Evolutionary conservation across 257 asterid species (phyloP).

Genomic region (Sherardia arvensis): DNA sequence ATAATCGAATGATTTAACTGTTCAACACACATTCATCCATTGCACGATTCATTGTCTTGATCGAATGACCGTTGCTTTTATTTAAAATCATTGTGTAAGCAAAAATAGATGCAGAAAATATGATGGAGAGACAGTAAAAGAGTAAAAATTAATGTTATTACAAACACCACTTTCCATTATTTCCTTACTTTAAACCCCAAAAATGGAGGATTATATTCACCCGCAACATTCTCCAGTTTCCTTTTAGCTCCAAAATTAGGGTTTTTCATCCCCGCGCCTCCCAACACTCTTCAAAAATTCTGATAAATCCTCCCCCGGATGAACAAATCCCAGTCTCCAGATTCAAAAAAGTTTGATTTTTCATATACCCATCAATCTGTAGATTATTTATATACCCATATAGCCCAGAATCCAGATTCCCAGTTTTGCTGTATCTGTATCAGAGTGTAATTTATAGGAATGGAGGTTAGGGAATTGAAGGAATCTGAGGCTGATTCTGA

Average conservation of each 20-base stretch:
- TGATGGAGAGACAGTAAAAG: background rate
- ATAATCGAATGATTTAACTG: too few relatives aligned
- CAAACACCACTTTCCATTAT: background rate
- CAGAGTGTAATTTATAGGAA: constrained; percentile 1
- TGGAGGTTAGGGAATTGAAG: constrained; percentile 47
- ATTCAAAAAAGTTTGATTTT: background rate
- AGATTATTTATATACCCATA: background rate
- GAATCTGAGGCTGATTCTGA: constrained; percentile 19
- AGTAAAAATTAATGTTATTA: background rate
- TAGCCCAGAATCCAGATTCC: background rate
- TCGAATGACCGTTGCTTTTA: background rate
- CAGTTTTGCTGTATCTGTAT: background rate
- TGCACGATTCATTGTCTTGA: too few relatives aligned
- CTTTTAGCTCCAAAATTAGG: constrained; percentile 22
- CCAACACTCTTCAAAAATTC: background rate
- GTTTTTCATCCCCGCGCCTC: constrained; percentile 22
- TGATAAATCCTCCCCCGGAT: background rate
- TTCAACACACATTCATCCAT: too few relatives aligned
- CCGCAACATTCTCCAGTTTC: background rate
- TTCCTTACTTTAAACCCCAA: background rate
- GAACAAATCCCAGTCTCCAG: background rate
- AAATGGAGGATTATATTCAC: background rate
- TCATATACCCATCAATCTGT: background rate
- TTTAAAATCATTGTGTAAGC: background rate
- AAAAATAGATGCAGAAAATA: background rate